Percentiles rank a stretch among this genome's conserved stretches.
phyloP scores from a whole-genome alignment of 2,329 filamentous ascomycete species.

The Bipolaris cookei region DNA sequence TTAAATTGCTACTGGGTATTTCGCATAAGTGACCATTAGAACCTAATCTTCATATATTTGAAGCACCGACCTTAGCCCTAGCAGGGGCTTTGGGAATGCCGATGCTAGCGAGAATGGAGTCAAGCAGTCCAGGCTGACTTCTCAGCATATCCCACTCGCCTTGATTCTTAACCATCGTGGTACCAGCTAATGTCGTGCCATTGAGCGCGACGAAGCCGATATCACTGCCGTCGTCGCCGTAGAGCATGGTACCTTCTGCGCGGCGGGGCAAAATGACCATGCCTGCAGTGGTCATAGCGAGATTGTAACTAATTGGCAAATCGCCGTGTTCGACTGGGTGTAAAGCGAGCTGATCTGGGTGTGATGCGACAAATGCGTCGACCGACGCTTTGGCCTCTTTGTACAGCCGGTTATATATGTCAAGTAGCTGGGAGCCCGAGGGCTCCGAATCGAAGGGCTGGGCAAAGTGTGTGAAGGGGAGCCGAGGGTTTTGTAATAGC shows the following conservation, averaged over 20 bases:
- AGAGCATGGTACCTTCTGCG: constrained; percentile 53
- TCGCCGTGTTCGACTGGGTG: constrained; percentile 44
- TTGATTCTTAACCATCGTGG: constrained; percentile 64
- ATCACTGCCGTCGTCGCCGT: constrained; percentile 47
- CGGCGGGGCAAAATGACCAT: constrained; percentile 63
- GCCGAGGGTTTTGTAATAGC: constrained; percentile 26
- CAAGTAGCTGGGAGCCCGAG: constrained; percentile 43
- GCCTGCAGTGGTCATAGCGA: constrained; percentile 60
- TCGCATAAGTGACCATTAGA: background rate
- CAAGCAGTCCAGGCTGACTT: constrained; percentile 50
- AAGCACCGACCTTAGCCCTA: background rate
- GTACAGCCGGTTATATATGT: constrained; percentile 46
- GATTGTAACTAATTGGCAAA: constrained; percentile 62
- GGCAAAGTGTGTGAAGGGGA: constrained; percentile 61
- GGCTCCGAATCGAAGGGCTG: constrained; percentile 51
- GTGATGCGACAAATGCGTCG: constrained; percentile 51
- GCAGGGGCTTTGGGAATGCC: constrained; percentile 36
- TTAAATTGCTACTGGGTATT: background rate
- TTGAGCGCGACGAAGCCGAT: constrained; percentile 59
- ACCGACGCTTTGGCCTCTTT: constrained; percentile 41
- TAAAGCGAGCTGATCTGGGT: constrained; percentile 39
- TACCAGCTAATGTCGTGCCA: constrained; percentile 63
- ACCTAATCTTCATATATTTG: constrained; percentile 2
- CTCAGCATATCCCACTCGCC: constrained; percentile 60
- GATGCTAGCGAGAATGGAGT: constrained; percentile 51